Evolutionary conservation across 306 rosid genomes (phyloP), one percentile per base, ranked within the genome.

Genomic region (Clitoria ternatea): DNA sequence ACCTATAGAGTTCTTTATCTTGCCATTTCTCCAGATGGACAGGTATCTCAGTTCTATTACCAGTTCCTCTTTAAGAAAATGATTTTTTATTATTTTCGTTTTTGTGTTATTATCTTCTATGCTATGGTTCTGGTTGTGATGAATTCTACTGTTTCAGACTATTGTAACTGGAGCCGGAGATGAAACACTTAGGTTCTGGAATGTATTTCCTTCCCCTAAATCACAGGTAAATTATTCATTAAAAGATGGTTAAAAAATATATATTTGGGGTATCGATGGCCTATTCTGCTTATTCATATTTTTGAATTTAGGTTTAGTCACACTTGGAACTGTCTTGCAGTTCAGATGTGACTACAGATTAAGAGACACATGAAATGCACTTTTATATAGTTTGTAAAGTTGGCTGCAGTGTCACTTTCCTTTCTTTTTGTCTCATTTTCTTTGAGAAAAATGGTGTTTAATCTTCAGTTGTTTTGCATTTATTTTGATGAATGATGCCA

Each of bases 91-190:
- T 23, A 14, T 15, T 37, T 22, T 10, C 64, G n/a, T 30, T 48
- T 29, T n/a, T n/a, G n/a, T n/a, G n/a, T n/a, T n/a, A n/a, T n/a
- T 52, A 44, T 56, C 43, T 14, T 60, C 11, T 17, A 61, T 44
- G 43, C 67, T 64, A 11, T 68, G 73, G 36, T 23, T 19, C 67
- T 81, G 24, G 12, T 40, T 50, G 33, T 45, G 64, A 45, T 49
- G 66, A 40, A 33, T 26, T 57, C 8, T 39, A 18, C 72, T 77
- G 75, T 79, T 83, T 79, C 90, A 95, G 99, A 95, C 96, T 42
- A 89, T 95, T 75, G 99, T 95, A 69, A 95, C 99, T 1, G 99
- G 99, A 72, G 99, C 97, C n/a, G 99, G 99, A 69, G 99, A 95
- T 71, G 99, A 95, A 80, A 95, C 99, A 11, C 97, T 91, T 15